phyloP scores from a whole-genome alignment of 225 moss, liverwort and hornwort genomes.

The Lunularia cruciata region DNA sequence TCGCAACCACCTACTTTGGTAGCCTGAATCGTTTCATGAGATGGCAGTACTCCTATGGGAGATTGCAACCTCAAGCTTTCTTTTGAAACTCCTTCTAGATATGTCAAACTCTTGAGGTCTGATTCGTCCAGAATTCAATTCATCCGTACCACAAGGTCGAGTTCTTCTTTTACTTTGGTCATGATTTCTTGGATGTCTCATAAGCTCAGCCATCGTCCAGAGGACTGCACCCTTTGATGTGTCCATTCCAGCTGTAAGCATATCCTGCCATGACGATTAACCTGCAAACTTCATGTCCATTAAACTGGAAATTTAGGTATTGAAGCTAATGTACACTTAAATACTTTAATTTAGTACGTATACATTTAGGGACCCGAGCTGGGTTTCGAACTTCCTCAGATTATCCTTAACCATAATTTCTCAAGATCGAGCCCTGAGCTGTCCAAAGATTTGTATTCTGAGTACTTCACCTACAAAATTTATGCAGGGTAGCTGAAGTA shows the following conservation, averaged over 20 bases:
- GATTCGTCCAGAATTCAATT: constrained; percentile 45
- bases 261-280: too few species aligned
- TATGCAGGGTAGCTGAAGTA: too few species aligned
- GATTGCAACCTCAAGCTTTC: constrained; percentile 58
- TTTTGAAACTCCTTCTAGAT: too few species aligned
- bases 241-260: constrained; percentile 58
- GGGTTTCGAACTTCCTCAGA: neutral
- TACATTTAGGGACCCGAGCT: neutral
- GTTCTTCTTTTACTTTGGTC: constrained; percentile 41
- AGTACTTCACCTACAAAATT: too few species aligned
- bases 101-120: constrained; percentile 46
- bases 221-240: constrained; percentile 45
- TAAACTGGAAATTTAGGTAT: too few species aligned
- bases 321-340: too few species aligned
- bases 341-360: neutral
- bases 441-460: too few species aligned
- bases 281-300: neutral
- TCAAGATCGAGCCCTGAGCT: neutral
- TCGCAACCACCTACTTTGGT: constrained; percentile 51
- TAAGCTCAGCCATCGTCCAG: too few species aligned
- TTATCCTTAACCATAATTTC: too few species aligned
- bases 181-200: constrained; percentile 47
- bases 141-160: constrained; percentile 44
- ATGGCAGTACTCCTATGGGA: constrained; percentile 38
- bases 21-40: constrained; percentile 48